Conservation (phyloP, 495 filamentous ascomycete genomes). For the Neurospora sp. region DNA sequence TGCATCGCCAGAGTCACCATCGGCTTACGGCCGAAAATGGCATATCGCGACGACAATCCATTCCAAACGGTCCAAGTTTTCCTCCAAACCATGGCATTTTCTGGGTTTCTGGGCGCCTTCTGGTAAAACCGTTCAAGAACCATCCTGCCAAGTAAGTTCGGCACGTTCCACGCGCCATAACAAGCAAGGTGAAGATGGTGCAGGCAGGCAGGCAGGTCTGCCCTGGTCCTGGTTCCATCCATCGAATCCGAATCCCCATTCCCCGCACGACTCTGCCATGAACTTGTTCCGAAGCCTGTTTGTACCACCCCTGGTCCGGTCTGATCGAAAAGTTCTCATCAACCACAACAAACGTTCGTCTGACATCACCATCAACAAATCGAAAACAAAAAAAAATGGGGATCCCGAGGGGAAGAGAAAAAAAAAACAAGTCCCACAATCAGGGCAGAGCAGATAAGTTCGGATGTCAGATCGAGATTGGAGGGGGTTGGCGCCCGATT, state of each 20-base stretch:
- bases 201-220: neutral
- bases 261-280: neutral
- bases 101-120: neutral
- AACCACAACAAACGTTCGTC: neutral
- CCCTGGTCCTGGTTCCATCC: neutral
- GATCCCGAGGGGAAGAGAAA: neutral
- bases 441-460: neutral
- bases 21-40: neutral
- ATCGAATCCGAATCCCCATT: neutral
- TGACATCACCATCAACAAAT: neutral
- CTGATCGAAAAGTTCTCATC: neutral
- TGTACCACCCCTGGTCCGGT: neutral
- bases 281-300: neutral
- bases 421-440: neutral
- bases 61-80: neutral
- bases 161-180: neutral
- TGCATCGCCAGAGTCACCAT: neutral
- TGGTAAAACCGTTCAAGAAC: neutral
- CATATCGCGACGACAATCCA: neutral
- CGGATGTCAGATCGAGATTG: neutral
- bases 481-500: neutral
- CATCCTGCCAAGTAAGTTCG: neutral
- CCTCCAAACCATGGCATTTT: neutral
- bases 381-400: neutral
- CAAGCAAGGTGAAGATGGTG: neutral